Base-by-base conservation (phyloP, 179 eudicot genomes). In the Drosera spatulata region DNA sequence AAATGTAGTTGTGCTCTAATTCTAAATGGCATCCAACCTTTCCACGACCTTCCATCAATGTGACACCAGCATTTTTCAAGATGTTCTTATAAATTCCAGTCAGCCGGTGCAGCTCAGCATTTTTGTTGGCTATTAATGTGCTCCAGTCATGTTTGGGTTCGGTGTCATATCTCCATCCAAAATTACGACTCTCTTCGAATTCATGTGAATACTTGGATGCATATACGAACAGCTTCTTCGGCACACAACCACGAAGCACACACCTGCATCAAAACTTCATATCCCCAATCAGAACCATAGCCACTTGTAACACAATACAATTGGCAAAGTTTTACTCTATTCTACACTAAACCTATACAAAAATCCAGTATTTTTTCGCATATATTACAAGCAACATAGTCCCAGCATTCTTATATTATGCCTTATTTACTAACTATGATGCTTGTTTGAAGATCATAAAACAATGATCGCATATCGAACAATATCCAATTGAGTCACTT, bases 201-300 rank as follows among this genome's bases (percentile, higher is more conserved):
- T 86, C 95, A 59, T 93, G 97, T 62, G 95, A 69, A 71, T 78
- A 93, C 75, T 86, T 93, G 50, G 97, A 93, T 40, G 94, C 73
- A 60, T 86, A 93, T 11, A 93, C 99, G 52, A 86, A 95, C 49
- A 93, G 75, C 74, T 93, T 93, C 72, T 93, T 93, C 2, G 98
- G 98, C 58, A 89, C 99, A 73, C 99, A 93, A 62, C 99, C 99
- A 59, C 99, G 93, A 60, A 89, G 93, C 13, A 93, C 99, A 65
- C 97, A 93, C 64, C 99, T 93, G 76, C 56, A 75, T 7, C 43
- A 63, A 22, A 56, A 55, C 22, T 22, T 22, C 33, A 22, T 22
- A 22, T 22, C 33, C 33, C 33, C 33, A 22, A 22, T 22, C 33
- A 22, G 33, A 22, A 22, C 33, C 33, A 22, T 22, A 22, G 33